Percentiles rank a stretch among this genome's conserved stretches.
phyloP scores from a whole-genome alignment of 257 asterid genomes.

The Solanum infundibuliforme region DNA sequence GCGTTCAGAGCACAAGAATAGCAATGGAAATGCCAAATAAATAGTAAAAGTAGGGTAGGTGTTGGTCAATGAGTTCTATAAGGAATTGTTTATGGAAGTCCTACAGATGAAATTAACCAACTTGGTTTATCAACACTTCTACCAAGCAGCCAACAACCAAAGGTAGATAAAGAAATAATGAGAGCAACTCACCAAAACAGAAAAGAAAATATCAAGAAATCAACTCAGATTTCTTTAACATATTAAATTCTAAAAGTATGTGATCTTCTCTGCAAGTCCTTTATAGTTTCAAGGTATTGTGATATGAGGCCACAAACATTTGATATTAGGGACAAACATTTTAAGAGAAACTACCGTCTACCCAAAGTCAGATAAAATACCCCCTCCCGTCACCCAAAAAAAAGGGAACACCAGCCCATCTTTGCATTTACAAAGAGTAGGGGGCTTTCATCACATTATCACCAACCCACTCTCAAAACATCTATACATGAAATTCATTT shows the following conservation, averaged over 20 bases:
- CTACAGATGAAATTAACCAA: neutral
- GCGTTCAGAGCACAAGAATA: neutral
- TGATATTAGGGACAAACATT: neutral
- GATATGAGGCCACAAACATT: neutral
- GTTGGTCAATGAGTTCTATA: neutral
- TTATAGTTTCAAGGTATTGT: neutral
- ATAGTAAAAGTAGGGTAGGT: neutral
- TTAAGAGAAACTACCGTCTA: neutral
- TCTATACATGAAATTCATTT: neutral
- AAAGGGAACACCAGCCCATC: neutral
- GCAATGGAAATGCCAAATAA: neutral
- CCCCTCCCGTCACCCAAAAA: neutral
- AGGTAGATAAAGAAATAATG: neutral
- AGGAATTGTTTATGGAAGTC: neutral
- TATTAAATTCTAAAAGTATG: neutral
- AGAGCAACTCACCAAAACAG: neutral
- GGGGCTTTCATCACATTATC: neutral
- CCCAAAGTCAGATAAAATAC: neutral
- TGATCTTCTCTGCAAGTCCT: neutral
- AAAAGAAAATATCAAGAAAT: neutral
- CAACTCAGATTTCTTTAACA: neutral
- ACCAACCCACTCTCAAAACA: neutral
- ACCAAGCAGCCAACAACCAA: neutral
- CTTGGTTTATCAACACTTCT: neutral
- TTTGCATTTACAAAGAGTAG: neutral